Evolutionary conservation across 148 eudicot genomes (phyloP), one percentile per base, ranked within the genome.

Genomic region (Silene conica): DNA sequence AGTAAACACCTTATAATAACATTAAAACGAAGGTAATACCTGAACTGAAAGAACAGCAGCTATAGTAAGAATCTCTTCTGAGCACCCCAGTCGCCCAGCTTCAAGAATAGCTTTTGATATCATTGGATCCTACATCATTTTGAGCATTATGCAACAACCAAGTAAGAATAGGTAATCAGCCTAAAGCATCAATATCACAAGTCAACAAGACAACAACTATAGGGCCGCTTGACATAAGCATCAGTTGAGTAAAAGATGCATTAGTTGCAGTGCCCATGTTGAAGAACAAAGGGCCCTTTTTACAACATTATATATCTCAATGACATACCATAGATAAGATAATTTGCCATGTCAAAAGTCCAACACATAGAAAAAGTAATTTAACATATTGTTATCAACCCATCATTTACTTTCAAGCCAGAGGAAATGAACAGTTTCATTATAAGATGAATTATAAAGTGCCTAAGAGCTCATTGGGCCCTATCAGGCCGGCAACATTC

Each of bases 21-120:
- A 50, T 50, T 54, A 46, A 75, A 62, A 15, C 1, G 43, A 23
- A 31, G 52, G 45, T 34, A 28, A 63, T 60, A 92, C 99, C 97
- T 96, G 99, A 63, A 92, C 74, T 68, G 98, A 95, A 73, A 95
- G 92, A 77, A 83, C 77, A 70, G 99, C 89, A 77, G 97, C 93
- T 70, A 95, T 82, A 55, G 99, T 95, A 72, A 95, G 86, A 72
- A 87, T 85, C 85, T 95, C 99, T 76, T 95, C 97, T 22, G 99
- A 89, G 79, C 99, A 95, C 60, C 94, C 94, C 54, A 86, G 82
- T 65, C 89, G 85, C 52, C 82, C 82, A 71, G 99, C 90, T 67
- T 89, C 97, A 80, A 95, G 82, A 69, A 95, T 90, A 87, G 83
- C 91, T 78, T 92, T 96, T 54, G 99, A 89, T 65, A 96, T 81